A percentile compares a stretch with the other conserved stretches of the same genome.
Conservation (phyloP, 345 rosid genomes). For the Populus alba region DNA sequence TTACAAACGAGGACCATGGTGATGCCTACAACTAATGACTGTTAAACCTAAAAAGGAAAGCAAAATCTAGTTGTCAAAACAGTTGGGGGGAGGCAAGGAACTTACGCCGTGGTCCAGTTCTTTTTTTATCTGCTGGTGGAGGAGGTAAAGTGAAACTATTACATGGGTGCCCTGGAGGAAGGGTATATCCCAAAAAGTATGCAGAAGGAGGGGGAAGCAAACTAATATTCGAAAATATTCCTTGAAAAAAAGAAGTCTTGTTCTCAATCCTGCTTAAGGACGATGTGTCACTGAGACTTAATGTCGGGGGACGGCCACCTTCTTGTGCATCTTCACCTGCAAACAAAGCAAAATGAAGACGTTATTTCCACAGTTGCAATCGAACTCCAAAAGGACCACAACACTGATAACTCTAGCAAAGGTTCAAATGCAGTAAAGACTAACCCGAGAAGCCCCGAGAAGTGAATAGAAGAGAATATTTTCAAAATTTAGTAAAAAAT, state of each 20-base stretch:
- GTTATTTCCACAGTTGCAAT: not conserved
- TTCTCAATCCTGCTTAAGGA: slow-evolving; percentile 19
- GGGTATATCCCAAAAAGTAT: slow-evolving; percentile 80
- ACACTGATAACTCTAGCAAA: not conserved
- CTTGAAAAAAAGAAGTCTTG: slow-evolving; percentile 21
- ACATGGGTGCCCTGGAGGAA: slow-evolving; percentile 97
- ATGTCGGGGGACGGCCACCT: slow-evolving; percentile 37
- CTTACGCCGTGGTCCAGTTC: slow-evolving; percentile 98
- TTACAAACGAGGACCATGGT: not conserved
- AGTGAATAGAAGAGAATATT: not conserved
- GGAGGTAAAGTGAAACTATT: slow-evolving; percentile 82
- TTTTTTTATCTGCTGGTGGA: slow-evolving; percentile 89
- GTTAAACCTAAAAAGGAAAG: not conserved
- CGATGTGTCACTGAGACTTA: slow-evolving; percentile 40
- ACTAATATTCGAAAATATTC: not conserved
- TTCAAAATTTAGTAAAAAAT: not conserved
- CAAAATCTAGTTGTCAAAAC: not conserved
- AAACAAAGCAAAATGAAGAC: slow-evolving; percentile 15
- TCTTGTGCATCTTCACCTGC: slow-evolving; percentile 74
- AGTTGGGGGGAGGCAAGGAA: not conserved
- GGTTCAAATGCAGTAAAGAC: not conserved
- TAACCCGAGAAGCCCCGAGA: not conserved
- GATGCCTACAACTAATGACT: not conserved
- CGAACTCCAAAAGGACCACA: not conserved
- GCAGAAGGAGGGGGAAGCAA: slow-evolving; percentile 47